phyloP scores from a whole-genome alignment of 2,329 filamentous ascomycete genomes.

The Rutstroemia sp. region DNA sequence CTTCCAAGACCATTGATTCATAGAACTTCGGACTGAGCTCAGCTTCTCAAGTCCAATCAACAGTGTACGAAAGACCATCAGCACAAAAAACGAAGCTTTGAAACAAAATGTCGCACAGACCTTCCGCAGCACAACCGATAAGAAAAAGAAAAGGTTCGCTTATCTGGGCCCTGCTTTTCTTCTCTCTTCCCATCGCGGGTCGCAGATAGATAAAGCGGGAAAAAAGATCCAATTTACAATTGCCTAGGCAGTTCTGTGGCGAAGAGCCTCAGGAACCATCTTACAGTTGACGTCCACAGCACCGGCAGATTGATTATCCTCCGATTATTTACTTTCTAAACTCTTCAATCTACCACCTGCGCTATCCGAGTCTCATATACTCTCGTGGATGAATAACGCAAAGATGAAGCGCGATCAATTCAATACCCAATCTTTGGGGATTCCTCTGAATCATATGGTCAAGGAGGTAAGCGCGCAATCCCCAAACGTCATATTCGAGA shows the following conservation, averaged over 20 bases:
- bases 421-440: conserved; percentile 61
- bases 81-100: not conserved
- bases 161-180: not conserved
- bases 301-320: not conserved
- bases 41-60: not conserved
- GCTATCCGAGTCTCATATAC: not conserved
- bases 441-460: conserved; percentile 53
- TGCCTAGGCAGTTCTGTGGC: not conserved
- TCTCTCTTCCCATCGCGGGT: too few species aligned
- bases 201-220: too few species aligned
- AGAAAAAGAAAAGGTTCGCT: not conserved
- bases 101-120: not conserved
- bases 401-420: conserved; percentile 42
- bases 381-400: conserved; percentile 4
- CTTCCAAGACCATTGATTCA: not conserved
- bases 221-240: too few species aligned
- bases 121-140: not conserved
- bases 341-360: conserved; percentile 1
- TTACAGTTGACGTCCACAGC: not conserved
- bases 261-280: conserved; percentile 6
- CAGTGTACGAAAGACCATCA: not conserved
- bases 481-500: not conserved
- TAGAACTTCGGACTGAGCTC: not conserved
- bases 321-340: not conserved
- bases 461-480: conserved; percentile 50